These are phyloP conservation scores for Grifola frondosa DNA, from an alignment of 1,284 basidiomycete genomes.

Conservation along the genomic window DNA sequence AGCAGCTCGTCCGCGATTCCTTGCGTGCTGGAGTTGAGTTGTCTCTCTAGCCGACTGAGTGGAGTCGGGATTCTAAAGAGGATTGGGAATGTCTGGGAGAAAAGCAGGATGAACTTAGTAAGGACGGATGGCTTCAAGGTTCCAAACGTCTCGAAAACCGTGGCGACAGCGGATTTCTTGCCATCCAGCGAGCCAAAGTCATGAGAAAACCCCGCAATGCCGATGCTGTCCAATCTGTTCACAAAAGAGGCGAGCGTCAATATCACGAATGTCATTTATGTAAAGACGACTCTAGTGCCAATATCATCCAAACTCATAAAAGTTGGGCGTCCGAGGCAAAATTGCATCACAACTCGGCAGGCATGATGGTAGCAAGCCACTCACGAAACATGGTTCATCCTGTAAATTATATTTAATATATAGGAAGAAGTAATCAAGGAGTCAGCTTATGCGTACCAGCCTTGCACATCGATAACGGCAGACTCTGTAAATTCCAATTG, in stretches of 20 bases:
- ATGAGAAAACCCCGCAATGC: slow-evolving; percentile 57
- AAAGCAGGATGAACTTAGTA: slow-evolving; percentile 36
- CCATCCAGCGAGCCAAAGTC: slow-evolving; percentile 56
- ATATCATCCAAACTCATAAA: no score
- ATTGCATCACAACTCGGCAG: no score
- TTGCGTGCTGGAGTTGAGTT: slow-evolving; percentile 41
- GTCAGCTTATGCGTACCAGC: slow-evolving; percentile 15
- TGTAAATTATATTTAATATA: slow-evolving; percentile 10
- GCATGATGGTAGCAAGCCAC: slow-evolving; percentile 17
- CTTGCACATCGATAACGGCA: slow-evolving; percentile 52
- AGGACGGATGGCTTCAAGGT: slow-evolving; percentile 22
- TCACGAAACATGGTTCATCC: slow-evolving; percentile 53
- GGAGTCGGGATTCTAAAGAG: slow-evolving; percentile 44
- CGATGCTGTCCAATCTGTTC: slow-evolving; percentile 54
- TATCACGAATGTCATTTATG: neutral
- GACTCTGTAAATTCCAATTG: slow-evolving; percentile 39
- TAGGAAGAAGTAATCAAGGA: neutral
- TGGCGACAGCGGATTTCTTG: slow-evolving; percentile 42
- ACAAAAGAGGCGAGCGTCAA: neutral
- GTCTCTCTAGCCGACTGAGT: slow-evolving; percentile 34
- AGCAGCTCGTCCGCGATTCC: slow-evolving; percentile 49
- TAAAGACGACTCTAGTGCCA: no score
- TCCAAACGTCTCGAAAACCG: slow-evolving; percentile 47
- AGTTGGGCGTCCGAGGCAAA: no score
- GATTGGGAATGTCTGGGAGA: slow-evolving; percentile 44